These are phyloP conservation scores for Blastomyces emzantsi DNA, from an alignment of 2,329 filamentous ascomycete genomes.

Conservation along the genomic window DNA sequence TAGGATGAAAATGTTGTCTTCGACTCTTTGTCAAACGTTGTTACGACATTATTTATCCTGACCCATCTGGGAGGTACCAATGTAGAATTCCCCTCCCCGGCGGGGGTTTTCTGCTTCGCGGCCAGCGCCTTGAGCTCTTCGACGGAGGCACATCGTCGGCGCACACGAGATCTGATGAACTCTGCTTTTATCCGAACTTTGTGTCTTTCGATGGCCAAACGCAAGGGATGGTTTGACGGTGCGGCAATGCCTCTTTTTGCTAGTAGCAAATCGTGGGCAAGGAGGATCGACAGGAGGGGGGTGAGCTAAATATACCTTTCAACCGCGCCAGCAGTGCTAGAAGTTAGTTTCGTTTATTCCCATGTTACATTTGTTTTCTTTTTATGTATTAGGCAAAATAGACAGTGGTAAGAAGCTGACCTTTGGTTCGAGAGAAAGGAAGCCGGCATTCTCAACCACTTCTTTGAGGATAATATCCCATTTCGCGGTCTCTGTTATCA, in stretches of 20 bases:
- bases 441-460: slow-evolving; percentile 70
- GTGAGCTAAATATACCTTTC: slow-evolving; percentile 53
- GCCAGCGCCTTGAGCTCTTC: slow-evolving; percentile 48
- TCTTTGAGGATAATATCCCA: slow-evolving; percentile 82
- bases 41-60: slow-evolving; percentile 71
- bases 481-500: slow-evolving; percentile 80
- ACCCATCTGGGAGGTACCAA: slow-evolving; percentile 75
- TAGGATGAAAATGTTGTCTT: slow-evolving; percentile 62
- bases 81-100: slow-evolving; percentile 35
- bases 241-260: slow-evolving; percentile 75
- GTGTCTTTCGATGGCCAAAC: slow-evolving; percentile 66
- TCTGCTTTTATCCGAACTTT: slow-evolving; percentile 73
- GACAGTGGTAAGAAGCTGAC: slow-evolving; percentile 41
- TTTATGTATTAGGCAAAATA: slow-evolving; percentile 1
- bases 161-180: slow-evolving; percentile 68
- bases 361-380: no score
- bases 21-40: slow-evolving; percentile 62
- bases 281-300: slow-evolving; percentile 67
- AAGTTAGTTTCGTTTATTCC: slow-evolving; percentile 11
- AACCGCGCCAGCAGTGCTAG: background rate
- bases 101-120: slow-evolving; percentile 23
- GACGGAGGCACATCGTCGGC: slow-evolving; percentile 59
- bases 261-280: slow-evolving; percentile 79
- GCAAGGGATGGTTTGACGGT: slow-evolving; percentile 67
- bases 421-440: slow-evolving; percentile 76